Percentiles rank a stretch among this genome's conserved stretches.
Evolutionary conservation across 2,329 filamentous ascomycete species (phyloP).

Genomic region (Penicillium sp.): DNA sequence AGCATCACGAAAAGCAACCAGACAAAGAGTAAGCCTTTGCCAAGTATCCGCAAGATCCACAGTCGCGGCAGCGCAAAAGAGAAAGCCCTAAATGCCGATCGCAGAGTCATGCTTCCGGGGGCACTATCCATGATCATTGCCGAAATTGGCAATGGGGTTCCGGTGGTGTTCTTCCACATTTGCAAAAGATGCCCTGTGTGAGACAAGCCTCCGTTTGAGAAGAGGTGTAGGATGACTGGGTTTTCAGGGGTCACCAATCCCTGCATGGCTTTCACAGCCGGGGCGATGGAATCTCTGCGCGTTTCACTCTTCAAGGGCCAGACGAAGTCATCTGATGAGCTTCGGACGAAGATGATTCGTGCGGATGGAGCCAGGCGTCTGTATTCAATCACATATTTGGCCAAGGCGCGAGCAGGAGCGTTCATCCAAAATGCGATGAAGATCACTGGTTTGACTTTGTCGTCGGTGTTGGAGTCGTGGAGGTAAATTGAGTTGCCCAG

Average conservation of each 20-base stretch:
- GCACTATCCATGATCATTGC: slow-evolving; percentile 50
- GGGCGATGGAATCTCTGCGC: slow-evolving; percentile 32
- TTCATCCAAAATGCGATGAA: slow-evolving; percentile 55
- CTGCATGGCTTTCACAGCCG: slow-evolving; percentile 39
- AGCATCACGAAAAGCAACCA: slow-evolving; percentile 24
- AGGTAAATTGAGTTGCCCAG: slow-evolving; percentile 44
- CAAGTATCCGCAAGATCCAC: slow-evolving; percentile 32
- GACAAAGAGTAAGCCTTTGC: slow-evolving; percentile 28
- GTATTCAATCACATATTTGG: slow-evolving; percentile 53
- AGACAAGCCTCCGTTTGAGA: slow-evolving; percentile 54
- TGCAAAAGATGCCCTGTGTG: slow-evolving; percentile 42
- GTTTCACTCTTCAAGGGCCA: slow-evolving; percentile 21
- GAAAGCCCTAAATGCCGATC: slow-evolving; percentile 33
- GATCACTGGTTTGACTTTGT: slow-evolving; percentile 28
- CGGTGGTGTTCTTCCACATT: slow-evolving; percentile 38
- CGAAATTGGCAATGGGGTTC: slow-evolving; percentile 39
- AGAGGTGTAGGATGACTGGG: slow-evolving; percentile 48
- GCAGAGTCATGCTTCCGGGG: slow-evolving; percentile 41
- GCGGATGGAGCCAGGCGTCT: slow-evolving; percentile 44
- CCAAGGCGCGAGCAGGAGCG: slow-evolving; percentile 44
- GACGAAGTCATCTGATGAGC: slow-evolving; percentile 38
- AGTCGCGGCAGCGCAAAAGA: slow-evolving; percentile 38
- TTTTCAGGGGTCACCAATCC: slow-evolving; percentile 22
- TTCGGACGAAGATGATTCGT: slow-evolving; percentile 46
- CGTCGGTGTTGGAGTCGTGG: slow-evolving; percentile 31